These are phyloP conservation scores for Podospora bellae-mahoneyi DNA, from an alignment of 495 filamentous ascomycete species.

Conservation along the genomic window DNA sequence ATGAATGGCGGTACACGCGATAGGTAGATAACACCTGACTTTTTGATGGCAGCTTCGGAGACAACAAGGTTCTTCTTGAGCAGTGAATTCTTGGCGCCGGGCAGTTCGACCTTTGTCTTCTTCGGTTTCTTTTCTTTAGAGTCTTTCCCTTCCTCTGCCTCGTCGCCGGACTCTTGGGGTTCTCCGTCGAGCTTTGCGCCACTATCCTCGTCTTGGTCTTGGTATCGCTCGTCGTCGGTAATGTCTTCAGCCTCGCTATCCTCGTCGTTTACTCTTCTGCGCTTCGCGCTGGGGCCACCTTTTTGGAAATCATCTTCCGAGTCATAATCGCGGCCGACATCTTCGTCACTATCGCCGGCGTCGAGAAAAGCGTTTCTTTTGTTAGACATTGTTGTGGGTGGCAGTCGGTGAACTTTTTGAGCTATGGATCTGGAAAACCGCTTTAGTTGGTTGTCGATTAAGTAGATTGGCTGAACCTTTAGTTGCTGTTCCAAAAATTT, in stretches of 20 bases:
- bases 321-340: conserved; percentile 60
- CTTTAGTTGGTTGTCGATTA: not conserved
- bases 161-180: conserved; percentile 26
- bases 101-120: conserved; percentile 35
- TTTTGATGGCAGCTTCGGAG: conserved; percentile 54
- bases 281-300: conserved; percentile 61
- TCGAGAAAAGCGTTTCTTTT: conserved; percentile 77
- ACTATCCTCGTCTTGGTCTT: conserved; percentile 16
- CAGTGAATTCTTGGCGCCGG: conserved; percentile 47
- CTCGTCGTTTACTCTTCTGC: conserved; percentile 54
- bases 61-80: conserved; percentile 58
- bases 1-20: conserved; percentile 92
- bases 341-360: conserved; percentile 63
- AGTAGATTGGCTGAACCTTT: not conserved
- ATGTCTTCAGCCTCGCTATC: conserved; percentile 37
- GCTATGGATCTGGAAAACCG: not conserved
- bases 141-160: conserved; percentile 22
- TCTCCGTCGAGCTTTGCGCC: conserved; percentile 9
- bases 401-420: not conserved
- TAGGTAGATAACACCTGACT: conserved; percentile 81
- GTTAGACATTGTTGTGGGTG: conserved; percentile 55
- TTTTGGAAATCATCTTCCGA: conserved; percentile 69
- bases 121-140: conserved; percentile 24
- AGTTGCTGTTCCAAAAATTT: not conserved
- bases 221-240: conserved; percentile 30